Percentiles rank a stretch among this genome's conserved stretches.
Conservation (phyloP, 2,329 filamentous ascomycete genomes). For the Colletotrichum plurivorum region DNA sequence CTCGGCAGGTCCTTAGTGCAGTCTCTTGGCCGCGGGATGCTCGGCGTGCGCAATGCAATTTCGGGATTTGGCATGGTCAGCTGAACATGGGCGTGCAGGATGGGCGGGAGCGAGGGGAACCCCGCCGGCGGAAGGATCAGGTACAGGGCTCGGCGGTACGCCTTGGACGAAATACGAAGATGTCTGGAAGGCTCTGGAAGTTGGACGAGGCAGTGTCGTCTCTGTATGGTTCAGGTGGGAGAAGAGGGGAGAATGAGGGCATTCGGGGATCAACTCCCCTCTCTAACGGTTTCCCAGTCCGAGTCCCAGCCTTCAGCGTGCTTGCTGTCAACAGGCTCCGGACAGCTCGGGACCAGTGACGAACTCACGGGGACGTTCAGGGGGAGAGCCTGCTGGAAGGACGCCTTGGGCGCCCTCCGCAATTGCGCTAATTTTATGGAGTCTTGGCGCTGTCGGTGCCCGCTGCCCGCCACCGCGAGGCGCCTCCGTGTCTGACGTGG, state of each 20-base stretch:
- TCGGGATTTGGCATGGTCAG: constrained; percentile 26
- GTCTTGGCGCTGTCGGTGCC: constrained; percentile 28
- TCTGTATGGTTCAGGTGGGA: background rate
- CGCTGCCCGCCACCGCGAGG: background rate
- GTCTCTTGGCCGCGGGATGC: background rate
- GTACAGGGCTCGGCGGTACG: too few relatives aligned
- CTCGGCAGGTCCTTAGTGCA: background rate
- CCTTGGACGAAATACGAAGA: too few relatives aligned
- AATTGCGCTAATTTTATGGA: constrained; percentile 33
- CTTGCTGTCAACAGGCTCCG: constrained; percentile 1
- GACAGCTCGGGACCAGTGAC: constrained; percentile 9
- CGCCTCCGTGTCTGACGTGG: background rate
- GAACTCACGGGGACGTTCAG: background rate
- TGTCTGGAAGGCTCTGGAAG: too few relatives aligned
- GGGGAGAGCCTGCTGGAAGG: background rate
- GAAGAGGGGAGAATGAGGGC: background rate
- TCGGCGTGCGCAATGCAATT: constrained; percentile 9
- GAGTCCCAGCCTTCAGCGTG: background rate
- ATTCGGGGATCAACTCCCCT: too few relatives aligned
- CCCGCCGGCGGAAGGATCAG: background rate
- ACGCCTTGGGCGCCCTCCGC: constrained; percentile 15
- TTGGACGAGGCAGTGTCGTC: too few relatives aligned
- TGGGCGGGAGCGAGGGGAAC: constrained; percentile 2
- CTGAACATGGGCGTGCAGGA: constrained; percentile 16
- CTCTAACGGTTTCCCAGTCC: too few relatives aligned